These are phyloP conservation scores for Chaetoceros tenuissimus DNA, from an alignment of 108 stramenopile genomes.

Conservation along the genomic window DNA sequence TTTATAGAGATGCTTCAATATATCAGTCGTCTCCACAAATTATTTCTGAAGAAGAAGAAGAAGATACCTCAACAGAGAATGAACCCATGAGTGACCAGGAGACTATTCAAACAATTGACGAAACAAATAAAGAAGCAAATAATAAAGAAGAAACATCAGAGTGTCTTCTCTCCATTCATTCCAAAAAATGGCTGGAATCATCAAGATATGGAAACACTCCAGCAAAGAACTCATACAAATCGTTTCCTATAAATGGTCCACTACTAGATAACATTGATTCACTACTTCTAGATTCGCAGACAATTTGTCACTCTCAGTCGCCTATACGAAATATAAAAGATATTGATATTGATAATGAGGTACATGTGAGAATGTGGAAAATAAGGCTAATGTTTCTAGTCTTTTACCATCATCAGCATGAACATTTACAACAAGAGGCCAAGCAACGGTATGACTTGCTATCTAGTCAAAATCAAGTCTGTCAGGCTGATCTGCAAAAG, in stretches of 20 bases:
- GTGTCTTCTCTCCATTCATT: no score
- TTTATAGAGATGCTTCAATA: no score
- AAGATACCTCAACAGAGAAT: no score
- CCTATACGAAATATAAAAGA: slow-evolving; percentile 8
- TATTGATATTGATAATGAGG: neutral
- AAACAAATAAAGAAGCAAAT: no score
- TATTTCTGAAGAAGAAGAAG: no score
- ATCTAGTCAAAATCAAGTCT: neutral
- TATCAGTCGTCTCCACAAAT: no score
- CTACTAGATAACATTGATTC: neutral
- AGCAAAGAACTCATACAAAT: no score
- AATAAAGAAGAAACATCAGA: no score
- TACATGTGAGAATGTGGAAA: slow-evolving; percentile 13
- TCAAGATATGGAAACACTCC: no score
- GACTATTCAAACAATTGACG: no score
- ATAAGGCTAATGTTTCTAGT: slow-evolving; percentile 28
- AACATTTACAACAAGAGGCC: slow-evolving; percentile 23
- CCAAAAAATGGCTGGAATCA: no score
- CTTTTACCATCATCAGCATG: slow-evolving; percentile 32
- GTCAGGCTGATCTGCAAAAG: neutral
- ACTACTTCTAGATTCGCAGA: slow-evolving; percentile 2
- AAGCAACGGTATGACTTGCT: slow-evolving; percentile 3
- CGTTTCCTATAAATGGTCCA: neutral
- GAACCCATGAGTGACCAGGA: no score
- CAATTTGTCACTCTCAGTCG: slow-evolving; percentile 21